phyloP scores from a whole-genome alignment of 2,329 filamentous ascomycete genomes.

The Ophiocordyceps camponoti-saundersi region DNA sequence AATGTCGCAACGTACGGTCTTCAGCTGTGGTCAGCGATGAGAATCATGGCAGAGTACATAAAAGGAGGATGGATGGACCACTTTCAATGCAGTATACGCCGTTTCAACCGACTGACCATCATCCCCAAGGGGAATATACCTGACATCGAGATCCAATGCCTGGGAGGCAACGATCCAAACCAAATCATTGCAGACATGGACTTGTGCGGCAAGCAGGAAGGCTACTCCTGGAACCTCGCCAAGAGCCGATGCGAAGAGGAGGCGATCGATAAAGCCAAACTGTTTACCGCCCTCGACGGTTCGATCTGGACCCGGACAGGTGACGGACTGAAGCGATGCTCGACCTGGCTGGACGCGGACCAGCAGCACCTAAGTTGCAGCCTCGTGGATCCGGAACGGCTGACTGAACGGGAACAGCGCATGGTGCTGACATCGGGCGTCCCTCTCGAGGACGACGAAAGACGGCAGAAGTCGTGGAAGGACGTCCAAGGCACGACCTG shows the following conservation, averaged over 20 bases:
- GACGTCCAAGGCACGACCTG: neutral
- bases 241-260: neutral
- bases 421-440: neutral
- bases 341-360: no score
- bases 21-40: neutral
- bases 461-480: neutral
- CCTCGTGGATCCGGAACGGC: neutral
- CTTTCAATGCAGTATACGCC: neutral
- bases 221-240: neutral
- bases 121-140: neutral
- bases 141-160: neutral
- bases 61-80: neutral
- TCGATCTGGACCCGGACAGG: neutral
- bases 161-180: neutral
- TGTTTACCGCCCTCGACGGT: neutral
- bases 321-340: neutral
- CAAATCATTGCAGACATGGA: neutral
- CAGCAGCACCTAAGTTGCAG: neutral
- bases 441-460: neutral
- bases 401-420: neutral
- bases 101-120: neutral
- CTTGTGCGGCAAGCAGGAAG: neutral
- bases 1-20: neutral
- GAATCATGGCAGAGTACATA: neutral
- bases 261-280: neutral